Base-by-base conservation (phyloP, 2,329 filamentous ascomycete species). In the Whalleya microplaca region DNA sequence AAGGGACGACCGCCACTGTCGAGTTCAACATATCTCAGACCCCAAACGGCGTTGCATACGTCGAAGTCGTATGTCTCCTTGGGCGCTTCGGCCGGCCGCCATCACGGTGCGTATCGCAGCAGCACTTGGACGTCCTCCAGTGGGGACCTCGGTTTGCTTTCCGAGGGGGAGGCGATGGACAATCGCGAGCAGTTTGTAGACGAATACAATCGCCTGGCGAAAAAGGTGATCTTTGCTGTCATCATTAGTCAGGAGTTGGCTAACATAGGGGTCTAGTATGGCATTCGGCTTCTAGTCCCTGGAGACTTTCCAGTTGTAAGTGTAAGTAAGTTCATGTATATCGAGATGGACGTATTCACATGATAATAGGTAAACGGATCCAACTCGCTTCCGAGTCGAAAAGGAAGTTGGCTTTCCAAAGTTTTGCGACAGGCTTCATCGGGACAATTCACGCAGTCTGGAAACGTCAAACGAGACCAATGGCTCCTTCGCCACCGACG, bases 161-260 rank as follows among this genome's bases (percentile, higher is more conserved):
- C 75, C 19, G 81, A 84, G 51, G 72, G 72, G 3, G 82, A 84
- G 41, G 79, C 80, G 27, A 68, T 79, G 16, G 77, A 80, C 37
- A 76, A 81, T 51, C 76, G 83, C 27, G 68, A 72, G 1, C 65
- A 71, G 2, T 84, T 83, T 66, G 69, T 87, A 5, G 65, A 78
- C 7, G 82, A 86, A 62, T 89, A 87, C 69, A 88, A 88, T 67
- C 74, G 77, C 3, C 69, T 88, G 4, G 85, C 86, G 2, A 78
- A 76, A 53, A 83, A 83, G 78, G 85, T 86, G 58, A 61, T 51
- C 41, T 20, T 21, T 32, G 51, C n/a, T 12, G 45, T 27, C 16
- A 21, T 48, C 21, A 1, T 10, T 20, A 10, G 4, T 20, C 10
- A n/a, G 21, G 44, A 27, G 47, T 44, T 1, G 42, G 37, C 55